Conservation (phyloP, 176 grass and related monocot genomes). For the Ensete ventricosum region DNA sequence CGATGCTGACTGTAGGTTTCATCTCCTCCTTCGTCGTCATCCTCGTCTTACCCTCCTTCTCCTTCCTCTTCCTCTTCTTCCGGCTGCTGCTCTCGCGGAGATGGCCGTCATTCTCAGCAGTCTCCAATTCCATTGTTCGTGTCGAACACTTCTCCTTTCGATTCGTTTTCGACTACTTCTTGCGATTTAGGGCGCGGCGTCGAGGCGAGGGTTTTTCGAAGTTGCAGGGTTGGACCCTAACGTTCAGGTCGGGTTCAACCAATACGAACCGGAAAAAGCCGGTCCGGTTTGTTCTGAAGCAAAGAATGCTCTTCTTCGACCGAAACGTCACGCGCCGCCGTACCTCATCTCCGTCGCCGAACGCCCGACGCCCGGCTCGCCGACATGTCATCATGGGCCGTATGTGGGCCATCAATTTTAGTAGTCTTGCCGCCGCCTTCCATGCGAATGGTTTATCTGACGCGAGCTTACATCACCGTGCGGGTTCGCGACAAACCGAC, state of each 20-base stretch:
- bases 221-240: background rate
- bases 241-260: background rate
- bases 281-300: background rate
- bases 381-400: too few relatives aligned
- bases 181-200: background rate
- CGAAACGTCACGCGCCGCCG: too few relatives aligned
- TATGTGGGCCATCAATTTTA: too few relatives aligned
- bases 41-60: constrained; percentile 20
- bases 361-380: too few relatives aligned
- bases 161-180: background rate
- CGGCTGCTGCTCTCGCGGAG: background rate
- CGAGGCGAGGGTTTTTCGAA: background rate
- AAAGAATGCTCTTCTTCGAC: too few relatives aligned
- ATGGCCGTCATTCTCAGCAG: background rate
- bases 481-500: background rate
- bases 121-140: background rate
- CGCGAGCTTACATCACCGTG: too few relatives aligned
- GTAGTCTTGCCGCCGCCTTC: too few relatives aligned
- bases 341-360: too few relatives aligned
- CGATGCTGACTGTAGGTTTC: constrained; percentile 75
- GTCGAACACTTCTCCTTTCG: background rate
- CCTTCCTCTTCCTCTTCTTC: background rate
- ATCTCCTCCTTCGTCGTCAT: constrained; percentile 20
- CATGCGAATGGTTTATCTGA: too few relatives aligned
- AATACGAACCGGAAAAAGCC: background rate